Evolutionary conservation across 31 red algal species (phyloP).

Genomic region (Odonthalia washingtoniensis): DNA sequence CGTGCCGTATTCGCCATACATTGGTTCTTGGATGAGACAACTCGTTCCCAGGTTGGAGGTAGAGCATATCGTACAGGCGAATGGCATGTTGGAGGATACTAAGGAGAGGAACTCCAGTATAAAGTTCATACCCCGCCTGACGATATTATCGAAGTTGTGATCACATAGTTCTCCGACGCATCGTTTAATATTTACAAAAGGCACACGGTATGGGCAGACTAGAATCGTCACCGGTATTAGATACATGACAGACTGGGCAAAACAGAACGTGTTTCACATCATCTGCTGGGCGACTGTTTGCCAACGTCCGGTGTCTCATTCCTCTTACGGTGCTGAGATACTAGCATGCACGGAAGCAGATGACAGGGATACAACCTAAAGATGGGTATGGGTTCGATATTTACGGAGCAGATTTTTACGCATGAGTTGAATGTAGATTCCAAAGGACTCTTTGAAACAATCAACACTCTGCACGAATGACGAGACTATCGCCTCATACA

Average conservation of each 20-base stretch:
- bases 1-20: too few relatives aligned
- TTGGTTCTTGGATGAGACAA: too few relatives aligned
- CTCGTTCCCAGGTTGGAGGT: too few relatives aligned
- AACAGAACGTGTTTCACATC: background rate
- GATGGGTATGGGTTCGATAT: too few relatives aligned
- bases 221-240: background rate
- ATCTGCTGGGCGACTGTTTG: background rate
- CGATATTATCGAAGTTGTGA: too few relatives aligned
- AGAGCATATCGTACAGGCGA: too few relatives aligned
- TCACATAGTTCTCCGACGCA: background rate
- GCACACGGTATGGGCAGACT: conserved; percentile 3
- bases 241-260: background rate
- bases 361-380: background rate
- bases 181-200: background rate
- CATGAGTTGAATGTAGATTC: too few relatives aligned
- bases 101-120: too few relatives aligned
- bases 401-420: too few relatives aligned
- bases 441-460: conserved; percentile 26
- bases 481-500: background rate
- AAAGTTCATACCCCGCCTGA: too few relatives aligned
- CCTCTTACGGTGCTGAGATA: conserved; percentile 24
- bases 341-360: conserved; percentile 16
- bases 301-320: background rate
- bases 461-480: conserved; percentile 25
- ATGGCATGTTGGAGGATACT: too few relatives aligned